Base-by-base conservation (phyloP, 179 eudicot genomes). In the Sideroxylon spinosum region DNA sequence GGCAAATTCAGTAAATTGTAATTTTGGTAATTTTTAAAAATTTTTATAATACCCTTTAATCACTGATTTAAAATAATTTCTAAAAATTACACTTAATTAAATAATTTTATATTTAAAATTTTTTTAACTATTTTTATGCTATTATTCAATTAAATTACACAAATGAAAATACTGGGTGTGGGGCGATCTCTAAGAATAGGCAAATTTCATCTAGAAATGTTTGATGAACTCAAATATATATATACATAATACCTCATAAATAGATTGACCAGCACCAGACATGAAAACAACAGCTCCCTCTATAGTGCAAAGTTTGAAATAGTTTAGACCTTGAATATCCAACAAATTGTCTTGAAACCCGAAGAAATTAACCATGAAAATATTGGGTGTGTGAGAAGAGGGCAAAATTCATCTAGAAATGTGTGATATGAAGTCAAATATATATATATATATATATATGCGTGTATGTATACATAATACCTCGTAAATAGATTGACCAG, bases 401-500 rank as follows among this genome's bases (percentile, higher is more conserved):
- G 59, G 16, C 17, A 4, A 3, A 13, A 11, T 11, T 55, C 17
- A 55, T 55, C 17, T 55, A 55, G 13, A 13, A 14, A 55, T 3
- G 37, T 55, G 59, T 16, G 60, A 55, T n/a, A n/a, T 55, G 60
- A 55, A 55, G n/a, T 10, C 9, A 72, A 50, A 55, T 9, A 72
- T 19, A 72, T 12, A 19, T 0, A 23, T 0, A 20, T 4, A 72
- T 20, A 53, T 23, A 16, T 37, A 68, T 2, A 17, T 23, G 32
- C 4, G 61, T 52, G 0, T 4, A 72, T 20, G 22, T 23, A 16
- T 37, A 68, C 0, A 17, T 23, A 60, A 28, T 73, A 88, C 90
- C 88, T 89, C 92, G 52, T 89, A 89, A 48, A 87, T 77, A 64
- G 92, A 89, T 77, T 86, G 90, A 2, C 90, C 90, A 32, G 80